These are phyloP conservation scores for Hirschioporus abietinus DNA, from an alignment of 768 basidiomycete genomes.

Conservation along the genomic window DNA sequence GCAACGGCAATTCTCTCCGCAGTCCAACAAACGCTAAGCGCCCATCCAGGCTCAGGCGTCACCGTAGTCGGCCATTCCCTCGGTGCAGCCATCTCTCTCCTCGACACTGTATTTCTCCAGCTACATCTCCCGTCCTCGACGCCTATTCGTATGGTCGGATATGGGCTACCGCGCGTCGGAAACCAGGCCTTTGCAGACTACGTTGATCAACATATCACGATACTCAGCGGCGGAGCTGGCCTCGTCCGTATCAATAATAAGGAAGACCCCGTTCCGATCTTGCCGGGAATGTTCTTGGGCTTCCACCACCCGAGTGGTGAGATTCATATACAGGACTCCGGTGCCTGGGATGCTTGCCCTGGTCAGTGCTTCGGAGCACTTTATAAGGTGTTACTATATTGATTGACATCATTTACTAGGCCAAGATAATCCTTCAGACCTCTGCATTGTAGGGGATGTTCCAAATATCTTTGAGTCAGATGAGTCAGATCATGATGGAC, in stretches of 20 bases:
- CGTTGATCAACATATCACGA: constrained; percentile 38
- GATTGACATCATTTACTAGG: constrained; percentile 10
- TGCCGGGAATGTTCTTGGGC: constrained; percentile 31
- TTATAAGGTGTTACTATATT: background rate
- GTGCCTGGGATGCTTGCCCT: constrained; percentile 19
- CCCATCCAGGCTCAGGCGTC: constrained; percentile 19
- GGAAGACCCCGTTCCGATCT: constrained; percentile 34
- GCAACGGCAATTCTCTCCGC: constrained; percentile 24
- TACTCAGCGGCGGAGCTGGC: constrained; percentile 25
- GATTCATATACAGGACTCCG: constrained; percentile 11
- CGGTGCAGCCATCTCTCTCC: constrained; percentile 32
- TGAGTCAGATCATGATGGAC: constrained; percentile 20
- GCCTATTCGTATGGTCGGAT: constrained; percentile 26
- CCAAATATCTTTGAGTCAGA: constrained; percentile 16
- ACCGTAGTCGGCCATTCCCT: constrained; percentile 36
- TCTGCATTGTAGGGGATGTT: constrained; percentile 21
- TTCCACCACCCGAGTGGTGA: constrained; percentile 35
- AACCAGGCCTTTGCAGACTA: constrained; percentile 58
- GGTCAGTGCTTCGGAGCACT: constrained; percentile 10
- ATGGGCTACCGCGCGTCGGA: constrained; percentile 40
- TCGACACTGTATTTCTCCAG: constrained; percentile 35
- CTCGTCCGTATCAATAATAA: constrained; percentile 46
- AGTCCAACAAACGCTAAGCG: constrained; percentile 21
- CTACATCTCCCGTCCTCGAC: constrained; percentile 30
- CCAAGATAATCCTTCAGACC: constrained; percentile 17